Evolutionary conservation across 1,139 yeast species (phyloP).

Genomic region (Blastobotrys petasosporus): DNA sequence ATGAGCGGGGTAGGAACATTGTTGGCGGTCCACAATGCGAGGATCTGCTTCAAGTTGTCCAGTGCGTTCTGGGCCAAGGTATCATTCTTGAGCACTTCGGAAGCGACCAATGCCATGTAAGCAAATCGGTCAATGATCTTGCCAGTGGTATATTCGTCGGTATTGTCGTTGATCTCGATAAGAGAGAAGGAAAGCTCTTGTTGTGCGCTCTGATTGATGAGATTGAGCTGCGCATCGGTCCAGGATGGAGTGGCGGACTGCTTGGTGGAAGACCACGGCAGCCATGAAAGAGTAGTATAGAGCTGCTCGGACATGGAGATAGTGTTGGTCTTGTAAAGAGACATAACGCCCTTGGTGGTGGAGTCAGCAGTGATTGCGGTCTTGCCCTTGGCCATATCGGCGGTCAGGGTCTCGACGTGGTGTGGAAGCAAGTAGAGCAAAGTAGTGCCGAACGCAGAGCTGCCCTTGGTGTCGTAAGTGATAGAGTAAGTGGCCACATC

Average conservation of each 20-base stretch:
- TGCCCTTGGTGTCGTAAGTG: slow-evolving; percentile 48
- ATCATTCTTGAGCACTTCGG: slow-evolving; percentile 53
- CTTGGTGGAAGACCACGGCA: slow-evolving; percentile 47
- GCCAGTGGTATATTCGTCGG: slow-evolving; percentile 60
- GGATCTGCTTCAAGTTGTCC: slow-evolving; percentile 47
- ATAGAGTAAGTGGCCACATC: slow-evolving; percentile 47
- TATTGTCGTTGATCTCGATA: slow-evolving; percentile 41
- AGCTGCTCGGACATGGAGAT: slow-evolving; percentile 49
- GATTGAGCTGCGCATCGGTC: slow-evolving; percentile 42
- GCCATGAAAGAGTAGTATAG: slow-evolving; percentile 46
- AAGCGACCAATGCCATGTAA: slow-evolving; percentile 56
- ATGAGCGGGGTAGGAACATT: slow-evolving; percentile 53
- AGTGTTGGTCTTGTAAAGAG: slow-evolving; percentile 48
- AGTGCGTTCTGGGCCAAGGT: slow-evolving; percentile 46
- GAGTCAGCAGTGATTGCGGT: slow-evolving; percentile 52
- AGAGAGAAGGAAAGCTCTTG: slow-evolving; percentile 56
- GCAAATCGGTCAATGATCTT: slow-evolving; percentile 74
- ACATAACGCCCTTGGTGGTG: slow-evolving; percentile 62
- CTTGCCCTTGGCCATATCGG: slow-evolving; percentile 34
- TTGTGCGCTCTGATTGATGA: slow-evolving; percentile 51
- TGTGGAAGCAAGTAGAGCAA: slow-evolving; percentile 69
- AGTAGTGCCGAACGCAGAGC: slow-evolving; percentile 46
- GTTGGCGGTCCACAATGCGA: slow-evolving; percentile 46
- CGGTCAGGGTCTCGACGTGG: slow-evolving; percentile 50
- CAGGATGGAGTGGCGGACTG: slow-evolving; percentile 21